Percentiles rank a stretch among this genome's conserved stretches.
Evolutionary conservation across 352 stramenopile genomes (phyloP).

Genomic region (Phytophthora kernoviae): DNA sequence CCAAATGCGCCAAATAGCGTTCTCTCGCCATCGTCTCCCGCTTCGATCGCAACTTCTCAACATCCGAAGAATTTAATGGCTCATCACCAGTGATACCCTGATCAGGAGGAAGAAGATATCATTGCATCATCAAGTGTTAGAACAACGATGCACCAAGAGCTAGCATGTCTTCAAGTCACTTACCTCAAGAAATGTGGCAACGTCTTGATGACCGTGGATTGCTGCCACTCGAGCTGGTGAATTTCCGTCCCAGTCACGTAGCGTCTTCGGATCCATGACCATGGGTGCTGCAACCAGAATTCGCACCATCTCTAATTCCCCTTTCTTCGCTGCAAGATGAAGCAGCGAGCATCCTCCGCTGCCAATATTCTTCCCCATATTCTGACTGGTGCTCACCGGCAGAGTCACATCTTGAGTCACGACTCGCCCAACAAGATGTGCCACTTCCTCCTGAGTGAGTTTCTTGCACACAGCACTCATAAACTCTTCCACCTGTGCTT

Average conservation of each 20-base stretch:
- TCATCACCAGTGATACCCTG: slow-evolving; percentile 26
- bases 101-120: not conserved
- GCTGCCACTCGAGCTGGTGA: slow-evolving; percentile 49
- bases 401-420: slow-evolving; percentile 73
- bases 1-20: slow-evolving; percentile 58
- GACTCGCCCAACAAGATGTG: slow-evolving; percentile 25
- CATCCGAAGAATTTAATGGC: slow-evolving; percentile 22
- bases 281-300: slow-evolving; percentile 50
- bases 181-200: slow-evolving; percentile 48
- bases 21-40: slow-evolving; percentile 50
- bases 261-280: slow-evolving; percentile 17
- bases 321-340: slow-evolving; percentile 69
- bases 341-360: slow-evolving; percentile 75
- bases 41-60: slow-evolving; percentile 26
- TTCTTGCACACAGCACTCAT: slow-evolving; percentile 37
- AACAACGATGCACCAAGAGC: not conserved
- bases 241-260: slow-evolving; percentile 71
- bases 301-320: slow-evolving; percentile 55
- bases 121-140: not conserved
- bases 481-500: slow-evolving; percentile 71
- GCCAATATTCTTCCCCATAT: slow-evolving; percentile 70
- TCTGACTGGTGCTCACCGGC: slow-evolving; percentile 59
- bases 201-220: slow-evolving; percentile 45
- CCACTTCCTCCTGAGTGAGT: slow-evolving; percentile 21
- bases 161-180: not conserved